Evolutionary conservation across 2,329 filamentous ascomycete genomes (phyloP).

Genomic region (Xylariaceae sp.): DNA sequence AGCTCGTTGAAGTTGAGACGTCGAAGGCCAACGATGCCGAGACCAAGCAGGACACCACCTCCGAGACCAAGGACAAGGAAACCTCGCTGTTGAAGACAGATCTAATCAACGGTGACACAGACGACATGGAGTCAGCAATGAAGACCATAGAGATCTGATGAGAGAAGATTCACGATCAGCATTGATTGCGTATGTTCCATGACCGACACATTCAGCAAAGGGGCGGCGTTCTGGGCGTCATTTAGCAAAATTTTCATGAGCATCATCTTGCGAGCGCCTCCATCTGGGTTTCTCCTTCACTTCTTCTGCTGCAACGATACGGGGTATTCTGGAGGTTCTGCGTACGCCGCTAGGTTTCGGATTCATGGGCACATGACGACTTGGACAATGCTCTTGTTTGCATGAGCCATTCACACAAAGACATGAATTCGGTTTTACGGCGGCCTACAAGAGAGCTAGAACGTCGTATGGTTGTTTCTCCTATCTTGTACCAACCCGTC

Average conservation of each 20-base stretch:
- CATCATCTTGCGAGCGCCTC: slow-evolving; percentile 14
- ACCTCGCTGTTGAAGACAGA: slow-evolving; percentile 27
- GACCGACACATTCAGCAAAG: slow-evolving; percentile 27
- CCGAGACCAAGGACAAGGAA: slow-evolving; percentile 37
- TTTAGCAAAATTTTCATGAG: slow-evolving; percentile 18
- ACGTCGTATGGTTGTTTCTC: slow-evolving; percentile 18
- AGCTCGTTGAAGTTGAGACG: slow-evolving; percentile 53
- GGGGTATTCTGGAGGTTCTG: slow-evolving; percentile 7
- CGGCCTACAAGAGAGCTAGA: not conserved
- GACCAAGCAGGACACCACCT: slow-evolving; percentile 25
- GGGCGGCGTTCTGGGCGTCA: slow-evolving; percentile 27
- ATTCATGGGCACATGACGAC: slow-evolving; percentile 12
- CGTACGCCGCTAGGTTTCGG: slow-evolving; percentile 9
- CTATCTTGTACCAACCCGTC: slow-evolving; percentile 28
- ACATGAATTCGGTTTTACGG: not conserved
- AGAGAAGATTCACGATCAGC: slow-evolving; percentile 24
- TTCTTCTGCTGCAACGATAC: not conserved
- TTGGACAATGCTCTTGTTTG: slow-evolving; percentile 13
- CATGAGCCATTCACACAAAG: not conserved
- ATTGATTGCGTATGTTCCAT: slow-evolving; percentile 27
- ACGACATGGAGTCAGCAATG: slow-evolving; percentile 47
- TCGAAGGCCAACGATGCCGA: slow-evolving; percentile 43
- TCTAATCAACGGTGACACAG: slow-evolving; percentile 39
- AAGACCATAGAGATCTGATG: slow-evolving; percentile 57
- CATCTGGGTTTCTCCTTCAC: slow-evolving; percentile 9